Conservation (phyloP, 108 stramenopile genomes). For the Hondaea fermentalgiana region DNA sequence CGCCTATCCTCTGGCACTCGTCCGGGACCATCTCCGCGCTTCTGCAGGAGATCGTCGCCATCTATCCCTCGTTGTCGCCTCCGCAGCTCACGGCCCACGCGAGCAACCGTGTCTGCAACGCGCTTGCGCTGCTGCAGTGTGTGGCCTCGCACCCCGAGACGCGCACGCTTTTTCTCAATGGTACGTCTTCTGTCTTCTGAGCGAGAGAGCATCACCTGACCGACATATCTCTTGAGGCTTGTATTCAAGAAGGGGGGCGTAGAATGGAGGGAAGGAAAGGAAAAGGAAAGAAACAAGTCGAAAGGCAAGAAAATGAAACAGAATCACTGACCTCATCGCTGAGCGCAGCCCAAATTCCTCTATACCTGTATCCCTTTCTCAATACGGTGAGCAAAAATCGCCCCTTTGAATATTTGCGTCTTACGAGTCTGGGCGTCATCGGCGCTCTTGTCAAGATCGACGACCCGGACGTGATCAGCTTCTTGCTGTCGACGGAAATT, state of each 20-base stretch:
- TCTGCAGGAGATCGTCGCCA: slow-evolving; percentile 93
- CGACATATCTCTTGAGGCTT: too few species aligned
- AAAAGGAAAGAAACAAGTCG: too few species aligned
- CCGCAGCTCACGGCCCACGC: slow-evolving; percentile 93
- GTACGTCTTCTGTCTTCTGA: not conserved
- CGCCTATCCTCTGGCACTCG: slow-evolving; percentile 69
- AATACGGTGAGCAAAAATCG: slow-evolving; percentile 86
- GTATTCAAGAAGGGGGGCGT: too few species aligned
- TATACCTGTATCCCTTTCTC: slow-evolving; percentile 96
- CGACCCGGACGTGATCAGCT: slow-evolving; percentile 90
- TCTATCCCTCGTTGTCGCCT: slow-evolving; percentile 89
- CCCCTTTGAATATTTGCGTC: slow-evolving; percentile 92
- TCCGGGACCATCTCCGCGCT: slow-evolving; percentile 61
- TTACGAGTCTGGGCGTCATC: slow-evolving; percentile 93
- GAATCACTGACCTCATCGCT: too few species aligned
- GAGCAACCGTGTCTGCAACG: slow-evolving; percentile 94
- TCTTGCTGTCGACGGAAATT: slow-evolving; percentile 85
- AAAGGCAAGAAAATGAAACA: too few species aligned
- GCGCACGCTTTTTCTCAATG: slow-evolving; percentile 70
- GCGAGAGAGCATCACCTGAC: too few species aligned
- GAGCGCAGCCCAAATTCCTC: slow-evolving; percentile 76
- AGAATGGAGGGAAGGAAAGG: too few species aligned
- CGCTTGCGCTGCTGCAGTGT: slow-evolving; percentile 91
- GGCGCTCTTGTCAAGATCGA: slow-evolving; percentile 96
- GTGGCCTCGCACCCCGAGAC: slow-evolving; percentile 96